A percentile compares a stretch with the other conserved stretches of the same genome.
phyloP scores from a whole-genome alignment of 2,329 filamentous ascomycete genomes.

The Graphiopsis chlorocephala region DNA sequence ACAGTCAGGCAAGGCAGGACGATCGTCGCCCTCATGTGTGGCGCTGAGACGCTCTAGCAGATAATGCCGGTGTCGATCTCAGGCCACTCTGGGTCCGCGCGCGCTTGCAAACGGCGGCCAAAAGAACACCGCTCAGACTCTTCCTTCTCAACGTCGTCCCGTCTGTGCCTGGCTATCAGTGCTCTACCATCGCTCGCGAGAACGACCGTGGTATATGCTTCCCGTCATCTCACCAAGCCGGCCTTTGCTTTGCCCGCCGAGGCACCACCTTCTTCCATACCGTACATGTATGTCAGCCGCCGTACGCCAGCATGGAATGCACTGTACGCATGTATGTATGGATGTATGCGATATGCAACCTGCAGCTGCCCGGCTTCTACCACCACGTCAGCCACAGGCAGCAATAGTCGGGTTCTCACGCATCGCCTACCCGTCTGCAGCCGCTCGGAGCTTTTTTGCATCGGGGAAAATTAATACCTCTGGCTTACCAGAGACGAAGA shows the following conservation, averaged over 20 bases:
- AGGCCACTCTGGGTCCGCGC: conserved; percentile 1
- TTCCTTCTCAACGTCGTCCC: conserved; percentile 11
- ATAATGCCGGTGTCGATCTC: conserved; percentile 14
- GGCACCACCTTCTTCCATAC: neutral
- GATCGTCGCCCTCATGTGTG: neutral
- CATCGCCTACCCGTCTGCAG: conserved; percentile 4
- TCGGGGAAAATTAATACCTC: neutral
- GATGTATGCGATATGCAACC: conserved; percentile 3
- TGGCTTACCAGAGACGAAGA: neutral
- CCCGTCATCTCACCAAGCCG: neutral
- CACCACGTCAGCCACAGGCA: conserved; percentile 13
- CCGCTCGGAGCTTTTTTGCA: conserved; percentile 7
- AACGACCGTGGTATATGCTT: neutral
- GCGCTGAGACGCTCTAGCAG: neutral
- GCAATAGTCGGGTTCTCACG: conserved; percentile 2
- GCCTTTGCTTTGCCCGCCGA: neutral
- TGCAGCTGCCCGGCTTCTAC: conserved; percentile 1
- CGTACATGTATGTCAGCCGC: neutral
- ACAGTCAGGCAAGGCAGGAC: neutral
- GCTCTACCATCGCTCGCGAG: neutral
- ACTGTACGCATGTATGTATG: neutral
- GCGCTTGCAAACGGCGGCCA: neutral
- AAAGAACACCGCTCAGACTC: neutral
- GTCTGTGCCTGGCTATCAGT: conserved; percentile 2
- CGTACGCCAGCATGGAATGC: neutral